A percentile compares a stretch with the other conserved stretches of the same genome.
These are phyloP conservation scores for Albatrellus ellisii DNA, from an alignment of 768 basidiomycete species.

Conservation along the genomic window DNA sequence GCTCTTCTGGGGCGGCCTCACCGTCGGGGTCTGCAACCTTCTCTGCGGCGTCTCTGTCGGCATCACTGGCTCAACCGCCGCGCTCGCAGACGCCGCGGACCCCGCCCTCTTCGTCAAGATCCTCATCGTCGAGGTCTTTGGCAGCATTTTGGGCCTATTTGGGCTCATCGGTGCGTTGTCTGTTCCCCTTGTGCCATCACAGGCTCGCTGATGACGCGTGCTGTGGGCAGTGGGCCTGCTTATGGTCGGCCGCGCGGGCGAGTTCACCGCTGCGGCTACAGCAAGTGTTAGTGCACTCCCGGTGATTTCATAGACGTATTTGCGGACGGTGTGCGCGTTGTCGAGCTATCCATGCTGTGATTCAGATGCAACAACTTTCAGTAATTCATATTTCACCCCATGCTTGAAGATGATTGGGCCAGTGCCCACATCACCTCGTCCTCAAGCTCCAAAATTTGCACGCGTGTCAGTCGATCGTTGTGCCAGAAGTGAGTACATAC, in stretches of 20 bases:
- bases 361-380: no score
- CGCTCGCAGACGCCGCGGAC: constrained; percentile 90
- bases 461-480: no score
- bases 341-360: no score
- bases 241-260: constrained; percentile 55
- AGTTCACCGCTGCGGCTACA: constrained; percentile 32
- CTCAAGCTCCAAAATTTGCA: no score
- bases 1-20: constrained; percentile 94
- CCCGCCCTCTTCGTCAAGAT: constrained; percentile 94
- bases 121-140: constrained; percentile 91
- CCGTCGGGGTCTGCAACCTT: constrained; percentile 88
- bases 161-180: constrained; percentile 85
- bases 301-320: no score
- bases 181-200: background rate
- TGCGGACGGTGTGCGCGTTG: no score
- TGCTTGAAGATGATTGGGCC: no score
- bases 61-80: constrained; percentile 90
- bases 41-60: constrained; percentile 93
- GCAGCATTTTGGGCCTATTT: constrained; percentile 83
- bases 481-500: no score
- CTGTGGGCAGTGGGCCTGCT: constrained; percentile 55
- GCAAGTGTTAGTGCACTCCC: no score
- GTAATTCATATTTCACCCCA: no score
- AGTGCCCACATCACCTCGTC: no score
- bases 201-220: constrained; percentile 2